Conservation (phyloP, 257 asterid species). For the Nicotiana obtusifolia region DNA sequence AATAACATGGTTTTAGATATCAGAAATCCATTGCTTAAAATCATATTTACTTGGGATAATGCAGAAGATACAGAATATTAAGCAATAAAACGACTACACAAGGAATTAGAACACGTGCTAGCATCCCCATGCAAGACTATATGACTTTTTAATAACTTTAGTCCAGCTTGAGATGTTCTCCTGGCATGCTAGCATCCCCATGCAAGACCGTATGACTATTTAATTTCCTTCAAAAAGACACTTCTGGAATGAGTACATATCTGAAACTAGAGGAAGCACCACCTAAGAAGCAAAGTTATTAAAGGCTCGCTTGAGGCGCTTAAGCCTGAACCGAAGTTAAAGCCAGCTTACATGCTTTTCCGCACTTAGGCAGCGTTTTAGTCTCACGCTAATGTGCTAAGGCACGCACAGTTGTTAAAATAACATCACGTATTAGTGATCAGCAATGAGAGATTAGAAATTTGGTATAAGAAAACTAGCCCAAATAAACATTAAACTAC, state of each 20-base stretch:
- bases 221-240: neutral
- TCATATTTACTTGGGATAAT: neutral
- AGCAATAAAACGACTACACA: neutral
- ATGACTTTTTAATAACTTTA: neutral
- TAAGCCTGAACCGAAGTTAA: neutral
- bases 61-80: neutral
- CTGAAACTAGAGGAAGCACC: neutral
- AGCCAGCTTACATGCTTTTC: neutral
- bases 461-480: neutral
- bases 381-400: neutral
- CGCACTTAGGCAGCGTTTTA: neutral
- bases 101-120: neutral
- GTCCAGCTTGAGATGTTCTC: neutral
- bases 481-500: neutral
- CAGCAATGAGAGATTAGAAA: neutral
- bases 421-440: neutral
- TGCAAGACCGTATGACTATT: neutral
- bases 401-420: neutral
- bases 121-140: neutral
- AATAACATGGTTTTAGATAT: conserved; percentile 5
- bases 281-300: neutral
- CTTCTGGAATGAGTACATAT: neutral
- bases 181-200: neutral
- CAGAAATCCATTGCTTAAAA: neutral
- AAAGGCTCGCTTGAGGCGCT: neutral